Evolutionary conservation across 1,139 yeast genomes (phyloP).

Genomic region (Hyphopichia wangnamkhiaoensis): DNA sequence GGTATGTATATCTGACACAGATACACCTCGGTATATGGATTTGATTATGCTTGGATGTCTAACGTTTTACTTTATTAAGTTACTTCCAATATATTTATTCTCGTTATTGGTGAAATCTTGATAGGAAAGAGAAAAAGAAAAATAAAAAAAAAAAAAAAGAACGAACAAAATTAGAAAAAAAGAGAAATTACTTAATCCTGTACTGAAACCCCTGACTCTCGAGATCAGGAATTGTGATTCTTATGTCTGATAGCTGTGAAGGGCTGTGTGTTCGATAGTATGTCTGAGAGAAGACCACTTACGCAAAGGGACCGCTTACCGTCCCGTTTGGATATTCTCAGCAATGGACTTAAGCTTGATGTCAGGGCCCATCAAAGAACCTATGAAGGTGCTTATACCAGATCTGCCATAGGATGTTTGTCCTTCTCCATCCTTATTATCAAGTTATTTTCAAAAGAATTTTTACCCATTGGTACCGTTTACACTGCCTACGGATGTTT

Average conservation of each 20-base stretch:
- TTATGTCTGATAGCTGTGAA: no score
- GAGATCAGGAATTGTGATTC: no score
- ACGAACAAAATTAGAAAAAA: neutral
- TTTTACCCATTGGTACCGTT: slow-evolving; percentile 53
- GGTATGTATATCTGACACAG: no score
- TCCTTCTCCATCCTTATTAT: slow-evolving; percentile 50
- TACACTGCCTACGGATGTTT: slow-evolving; percentile 54
- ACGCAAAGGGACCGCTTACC: slow-evolving; percentile 24
- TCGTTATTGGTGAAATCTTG: no score
- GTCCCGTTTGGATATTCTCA: slow-evolving; percentile 34
- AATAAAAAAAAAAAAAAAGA: neutral
- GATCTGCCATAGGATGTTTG: slow-evolving; percentile 52
- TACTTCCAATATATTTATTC: no score
- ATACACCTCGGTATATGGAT: no score
- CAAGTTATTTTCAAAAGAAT: slow-evolving; percentile 54
- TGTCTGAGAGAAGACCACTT: slow-evolving; percentile 6
- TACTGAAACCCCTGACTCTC: no score
- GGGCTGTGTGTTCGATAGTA: no score
- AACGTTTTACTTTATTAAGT: no score
- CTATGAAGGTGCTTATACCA: slow-evolving; percentile 60
- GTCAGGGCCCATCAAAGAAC: slow-evolving; percentile 63
- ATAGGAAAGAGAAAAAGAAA: neutral
- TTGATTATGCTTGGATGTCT: no score
- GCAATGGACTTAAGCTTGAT: slow-evolving; percentile 47
- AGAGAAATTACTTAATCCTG: no score